A percentile compares a stretch with the other conserved stretches of the same genome.
Conservation (phyloP, 768 basidiomycete genomes). For the Suillus occidentalis region DNA sequence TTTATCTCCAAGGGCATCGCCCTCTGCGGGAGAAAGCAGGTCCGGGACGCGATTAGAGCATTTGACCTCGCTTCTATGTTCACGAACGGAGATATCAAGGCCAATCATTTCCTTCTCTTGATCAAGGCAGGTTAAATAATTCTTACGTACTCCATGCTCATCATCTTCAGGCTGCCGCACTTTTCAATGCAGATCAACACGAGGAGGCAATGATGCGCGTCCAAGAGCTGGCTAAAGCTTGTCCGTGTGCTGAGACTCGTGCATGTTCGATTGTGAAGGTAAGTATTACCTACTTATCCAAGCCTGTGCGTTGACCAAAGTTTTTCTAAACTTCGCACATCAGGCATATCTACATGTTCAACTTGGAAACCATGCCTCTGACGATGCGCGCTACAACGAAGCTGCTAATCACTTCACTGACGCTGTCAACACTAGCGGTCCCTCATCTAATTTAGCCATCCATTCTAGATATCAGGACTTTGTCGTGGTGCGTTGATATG, state of each 20-base stretch:
- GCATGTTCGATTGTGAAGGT: background rate
- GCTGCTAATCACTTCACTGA: background rate
- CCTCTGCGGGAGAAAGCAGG: background rate
- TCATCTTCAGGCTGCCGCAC: background rate
- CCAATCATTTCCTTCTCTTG: background rate
- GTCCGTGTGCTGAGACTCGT: background rate
- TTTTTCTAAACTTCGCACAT: background rate
- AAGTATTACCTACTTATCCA: background rate
- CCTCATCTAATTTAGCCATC: background rate
- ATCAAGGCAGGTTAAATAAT: background rate
- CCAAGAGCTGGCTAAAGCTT: background rate
- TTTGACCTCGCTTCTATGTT: background rate
- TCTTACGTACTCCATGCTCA: background rate
- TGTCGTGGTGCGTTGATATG: slow-evolving; percentile 1
- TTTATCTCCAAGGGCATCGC: background rate
- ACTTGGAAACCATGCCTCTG: background rate
- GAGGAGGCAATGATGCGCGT: background rate
- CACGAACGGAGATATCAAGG: background rate
- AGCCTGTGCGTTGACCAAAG: background rate
- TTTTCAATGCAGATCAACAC: slow-evolving; percentile 1
- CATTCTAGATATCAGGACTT: background rate
- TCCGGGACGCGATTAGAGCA: background rate
- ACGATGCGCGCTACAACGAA: background rate
- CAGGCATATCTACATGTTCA: background rate
- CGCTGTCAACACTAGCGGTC: background rate